These are phyloP conservation scores for Cladophialophora psammophila DNA, from an alignment of 2,329 filamentous ascomycete genomes.

Conservation along the genomic window DNA sequence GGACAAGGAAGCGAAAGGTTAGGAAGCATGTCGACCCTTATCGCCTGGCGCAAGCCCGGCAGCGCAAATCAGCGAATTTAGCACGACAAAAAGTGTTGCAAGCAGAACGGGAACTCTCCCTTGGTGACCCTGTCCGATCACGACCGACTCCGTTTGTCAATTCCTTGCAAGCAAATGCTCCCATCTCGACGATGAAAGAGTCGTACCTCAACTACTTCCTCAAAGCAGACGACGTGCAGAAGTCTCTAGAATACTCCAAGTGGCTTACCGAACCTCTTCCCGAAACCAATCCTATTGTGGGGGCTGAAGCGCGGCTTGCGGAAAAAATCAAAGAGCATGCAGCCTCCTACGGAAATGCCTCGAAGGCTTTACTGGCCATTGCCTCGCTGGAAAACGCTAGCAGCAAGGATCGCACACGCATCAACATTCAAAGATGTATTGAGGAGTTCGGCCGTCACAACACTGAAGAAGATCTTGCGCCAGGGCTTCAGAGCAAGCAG, in stretches of 20 bases:
- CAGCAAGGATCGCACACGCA: conserved; percentile 77
- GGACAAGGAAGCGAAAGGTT: conserved; percentile 35
- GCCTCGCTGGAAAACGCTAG: conserved; percentile 77
- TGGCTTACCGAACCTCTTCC: conserved; percentile 60
- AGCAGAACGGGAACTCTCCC: conserved; percentile 66
- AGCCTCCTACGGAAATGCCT: conserved; percentile 71
- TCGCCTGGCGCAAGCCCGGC: conserved; percentile 77
- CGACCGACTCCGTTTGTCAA: conserved; percentile 81
- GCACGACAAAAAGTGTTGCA: conserved; percentile 75
- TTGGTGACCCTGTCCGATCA: conserved; percentile 82
- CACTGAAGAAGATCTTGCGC: conserved; percentile 75
- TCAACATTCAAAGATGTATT: conserved; percentile 85
- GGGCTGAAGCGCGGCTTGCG: conserved; percentile 53
- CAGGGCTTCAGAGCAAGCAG: conserved; percentile 58
- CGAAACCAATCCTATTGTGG: conserved; percentile 20
- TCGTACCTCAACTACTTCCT: conserved; percentile 77
- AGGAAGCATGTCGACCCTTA: conserved; percentile 70
- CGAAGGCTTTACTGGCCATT: conserved; percentile 80
- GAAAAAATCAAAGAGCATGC: conserved; percentile 40
- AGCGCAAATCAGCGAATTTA: conserved; percentile 83
- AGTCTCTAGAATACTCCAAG: conserved; percentile 72
- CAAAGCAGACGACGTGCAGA: conserved; percentile 69
- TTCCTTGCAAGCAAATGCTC: conserved; percentile 65
- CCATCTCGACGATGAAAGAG: conserved; percentile 37
- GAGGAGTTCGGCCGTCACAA: conserved; percentile 89